A percentile compares a stretch with the other conserved stretches of the same genome.
phyloP scores from a whole-genome alignment of 2,329 filamentous ascomycete genomes.

The Aspergillus ustus region DNA sequence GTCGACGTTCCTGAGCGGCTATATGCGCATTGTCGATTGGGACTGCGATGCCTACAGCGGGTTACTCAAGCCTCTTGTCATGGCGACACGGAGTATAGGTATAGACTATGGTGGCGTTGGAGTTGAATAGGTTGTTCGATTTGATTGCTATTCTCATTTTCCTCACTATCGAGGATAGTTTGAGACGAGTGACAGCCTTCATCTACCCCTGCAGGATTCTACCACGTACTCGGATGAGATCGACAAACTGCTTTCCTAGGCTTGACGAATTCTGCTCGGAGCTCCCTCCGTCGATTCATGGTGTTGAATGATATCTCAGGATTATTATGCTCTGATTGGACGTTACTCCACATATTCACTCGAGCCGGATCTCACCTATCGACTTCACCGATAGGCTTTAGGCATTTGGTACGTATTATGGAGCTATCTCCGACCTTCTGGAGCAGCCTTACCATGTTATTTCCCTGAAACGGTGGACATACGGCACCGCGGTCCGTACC shows the following conservation, averaged over 20 bases:
- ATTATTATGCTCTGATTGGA: constrained; percentile 1
- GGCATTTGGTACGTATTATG: constrained; percentile 3
- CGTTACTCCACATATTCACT: constrained; percentile 7
- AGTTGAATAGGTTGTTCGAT: background rate
- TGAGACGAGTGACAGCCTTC: background rate
- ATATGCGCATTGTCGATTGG: background rate
- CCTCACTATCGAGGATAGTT: background rate
- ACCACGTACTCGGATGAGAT: constrained; percentile 2
- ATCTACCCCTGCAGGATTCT: background rate
- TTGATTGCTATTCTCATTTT: background rate
- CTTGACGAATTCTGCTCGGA: constrained; percentile 20
- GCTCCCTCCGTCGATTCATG: constrained; percentile 19
- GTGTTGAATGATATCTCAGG: constrained; percentile 8
- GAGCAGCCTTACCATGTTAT: constrained; percentile 7
- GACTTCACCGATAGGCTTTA: background rate
- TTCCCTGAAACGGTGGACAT: constrained; percentile 24
- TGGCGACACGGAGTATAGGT: background rate
- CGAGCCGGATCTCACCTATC: background rate
- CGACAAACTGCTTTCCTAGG: constrained; percentile 1
- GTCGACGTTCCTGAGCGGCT: constrained; percentile 10
- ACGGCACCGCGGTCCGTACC: constrained; percentile 21
- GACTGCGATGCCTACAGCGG: background rate
- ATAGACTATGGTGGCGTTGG: background rate
- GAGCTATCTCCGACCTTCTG: constrained; percentile 9
- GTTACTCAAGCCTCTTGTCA: background rate